Conservation (phyloP, 768 basidiomycete species). For the Suillus decipiens region DNA sequence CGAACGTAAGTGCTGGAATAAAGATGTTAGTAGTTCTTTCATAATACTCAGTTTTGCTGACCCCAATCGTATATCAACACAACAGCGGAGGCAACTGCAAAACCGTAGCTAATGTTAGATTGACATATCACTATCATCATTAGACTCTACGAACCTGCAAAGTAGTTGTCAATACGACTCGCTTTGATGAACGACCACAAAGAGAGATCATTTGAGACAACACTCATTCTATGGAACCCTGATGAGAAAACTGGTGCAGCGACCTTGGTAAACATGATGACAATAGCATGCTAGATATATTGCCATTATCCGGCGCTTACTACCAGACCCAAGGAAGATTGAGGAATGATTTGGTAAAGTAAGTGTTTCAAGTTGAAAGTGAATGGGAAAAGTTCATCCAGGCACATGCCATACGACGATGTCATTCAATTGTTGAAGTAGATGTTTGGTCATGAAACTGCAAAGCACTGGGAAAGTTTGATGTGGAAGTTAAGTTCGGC, state of each 20-base stretch:
- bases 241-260: background rate
- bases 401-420: background rate
- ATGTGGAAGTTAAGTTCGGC: background rate
- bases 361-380: background rate
- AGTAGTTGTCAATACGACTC: background rate
- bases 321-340: background rate
- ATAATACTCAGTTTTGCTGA: background rate
- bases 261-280: background rate
- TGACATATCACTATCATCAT: background rate
- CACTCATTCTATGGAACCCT: background rate
- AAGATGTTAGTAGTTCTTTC: background rate
- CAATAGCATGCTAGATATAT: background rate
- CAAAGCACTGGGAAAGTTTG: background rate
- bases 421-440: background rate
- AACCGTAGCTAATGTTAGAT: background rate
- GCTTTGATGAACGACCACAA: background rate
- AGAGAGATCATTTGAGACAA: background rate
- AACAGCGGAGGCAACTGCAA: background rate
- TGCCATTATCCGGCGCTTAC: background rate
- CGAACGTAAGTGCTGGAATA: background rate
- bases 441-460: background rate
- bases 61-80: conserved; percentile 1
- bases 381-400: background rate
- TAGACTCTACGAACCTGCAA: background rate
- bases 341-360: background rate